Base-by-base conservation (phyloP, 176 grass and related monocot genomes). In the Eragrostis nindensis region DNA sequence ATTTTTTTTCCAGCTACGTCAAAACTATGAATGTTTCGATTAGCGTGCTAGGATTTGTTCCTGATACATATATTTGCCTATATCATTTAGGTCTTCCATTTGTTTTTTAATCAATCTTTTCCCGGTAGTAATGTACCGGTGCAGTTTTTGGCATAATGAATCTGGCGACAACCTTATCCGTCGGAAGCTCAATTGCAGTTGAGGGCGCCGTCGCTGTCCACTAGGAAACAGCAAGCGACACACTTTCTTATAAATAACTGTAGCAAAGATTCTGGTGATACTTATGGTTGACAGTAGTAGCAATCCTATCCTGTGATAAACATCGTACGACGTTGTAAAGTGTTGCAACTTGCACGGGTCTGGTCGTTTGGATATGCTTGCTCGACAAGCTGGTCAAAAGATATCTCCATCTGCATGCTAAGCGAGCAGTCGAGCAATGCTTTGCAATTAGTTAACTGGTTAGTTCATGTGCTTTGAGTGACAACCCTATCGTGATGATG, bases 151-250 rank as follows among this genome's bases (percentile, higher is more conserved):
- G 26, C 27, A 29, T n/a, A 19, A 62, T 30, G 48, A 70, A 66
- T n/a, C n/a, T 21, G 50, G 50, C 8, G 73, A 88, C 73, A 22
- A 59, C 47, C 80, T 79, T 73, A 83, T 83, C 86, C 74, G 36
- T 4, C 5, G 67, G 80, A 77, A 66, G 73, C 66, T 66, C 9
- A 29, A 39, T 61, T 68, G 62, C 50, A 57, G 36, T 75, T 68
- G 26, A 49, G 50, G 61, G 26, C 39, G 29, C 29, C 1, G 53
- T 73, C 49, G 18, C 41, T 67, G 50, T 88, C 74, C 45, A 8
- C 3, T 12, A 72, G 40, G 49, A 80, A 57, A 76, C 45, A 38
- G 32, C 66, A 57, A 46, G 10, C 32, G 43, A 22, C 11, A 56
- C 40, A 25, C 50, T 4, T 17, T 21, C 18, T 25, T n/a, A 63